Base-by-base conservation (phyloP, 441 rosid species). In the Geranium incanum region DNA sequence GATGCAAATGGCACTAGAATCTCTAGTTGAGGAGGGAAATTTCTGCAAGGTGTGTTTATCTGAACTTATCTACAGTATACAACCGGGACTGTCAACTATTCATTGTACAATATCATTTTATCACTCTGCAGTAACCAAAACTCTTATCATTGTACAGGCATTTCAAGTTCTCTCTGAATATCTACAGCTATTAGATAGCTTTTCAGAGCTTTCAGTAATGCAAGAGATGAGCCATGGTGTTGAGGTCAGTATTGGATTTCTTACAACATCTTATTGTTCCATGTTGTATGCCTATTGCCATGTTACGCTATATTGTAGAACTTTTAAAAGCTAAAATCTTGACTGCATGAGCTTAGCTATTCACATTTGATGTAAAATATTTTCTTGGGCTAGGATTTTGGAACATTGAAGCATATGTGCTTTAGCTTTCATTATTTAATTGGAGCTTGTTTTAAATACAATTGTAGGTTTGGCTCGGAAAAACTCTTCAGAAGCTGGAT, bases 181-280 rank as follows among this genome's bases (percentile, higher is more conserved):
- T 83, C 84, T 95, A 79, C 99, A 95, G 83, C 84, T 95, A 70
- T 82, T 95, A 74, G 98, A 93, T 81, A 92, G 95, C 78, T 87
- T 85, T 74, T 84, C 97, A 3, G 95, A 91, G 84, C 87, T 93
- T 77, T 83, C 96, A 69, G 97, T 92, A 66, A 79, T 87, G 77
- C 97, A 93, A 75, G 96, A 91, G 89, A 92, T 95, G 99, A 85
- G 95, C 80, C 92, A 84, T 75, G 98, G 95, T 68, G 97, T 91
- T 79, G 99, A 95, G 98, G 98, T 95, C 81, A 77, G 74, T 79
- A 71, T 73, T 63, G 33, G 50, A 66, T 65, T 65, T n/a, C 15
- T 13, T 65, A 65, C 43, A 65, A 65, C 18, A 65, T 33, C n/a
- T n/a, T 36, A 33, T 65, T 36, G 19, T 36, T 65, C 21, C 12